Evolutionary conservation across 495 filamentous ascomycete genomes (phyloP), one percentile per base, ranked within the genome.

Genomic region (Bryoglossum gracile): DNA sequence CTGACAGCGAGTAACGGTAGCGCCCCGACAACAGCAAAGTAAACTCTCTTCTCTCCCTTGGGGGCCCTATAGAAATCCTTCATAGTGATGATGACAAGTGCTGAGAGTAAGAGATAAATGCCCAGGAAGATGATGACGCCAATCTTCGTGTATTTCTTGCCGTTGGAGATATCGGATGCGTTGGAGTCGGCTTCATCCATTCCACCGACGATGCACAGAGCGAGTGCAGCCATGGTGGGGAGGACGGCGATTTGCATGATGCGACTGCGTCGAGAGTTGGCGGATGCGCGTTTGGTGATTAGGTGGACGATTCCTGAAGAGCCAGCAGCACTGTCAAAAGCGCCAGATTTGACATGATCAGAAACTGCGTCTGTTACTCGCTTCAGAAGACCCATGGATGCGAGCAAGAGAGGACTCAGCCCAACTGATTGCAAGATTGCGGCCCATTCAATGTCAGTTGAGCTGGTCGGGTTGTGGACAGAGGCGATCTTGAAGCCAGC

Each of bases 1-100:
- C 69, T 60, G 18, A 73, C 58, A 17, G 65, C 50, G 9, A 73
- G 53, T 32, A 72, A 59, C 1, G 66, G 65, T 3, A 61, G 44
- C 4, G 62, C 62, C 9, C 62, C 42, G 0, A 56, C 44, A 17
- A 68, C 66, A 2, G 65, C 67, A 19, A 64, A 43, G 14, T 68
- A 41, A 8, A 65, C 51, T 4, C 63, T 54, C 32, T 62, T 59
- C 55, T 72, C 69, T 22, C 46, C 54, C 6, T 26, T 8, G 2
- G 38, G 43, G 14, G 54, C 49, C 40, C 40, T 57, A 8, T 49
- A 49, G 22, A 57, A 38, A 36, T 57, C 54, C 24, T 48, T 53
- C 49, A 57, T 49, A 3, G 54, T 57, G 21, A 57, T 57, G 22
- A 57, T 26, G 22, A 40, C 25, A 3, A 57, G 25, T 0, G 44